Base-by-base conservation (phyloP, 352 stramenopile species). In the Elongisporangium undulatum region DNA sequence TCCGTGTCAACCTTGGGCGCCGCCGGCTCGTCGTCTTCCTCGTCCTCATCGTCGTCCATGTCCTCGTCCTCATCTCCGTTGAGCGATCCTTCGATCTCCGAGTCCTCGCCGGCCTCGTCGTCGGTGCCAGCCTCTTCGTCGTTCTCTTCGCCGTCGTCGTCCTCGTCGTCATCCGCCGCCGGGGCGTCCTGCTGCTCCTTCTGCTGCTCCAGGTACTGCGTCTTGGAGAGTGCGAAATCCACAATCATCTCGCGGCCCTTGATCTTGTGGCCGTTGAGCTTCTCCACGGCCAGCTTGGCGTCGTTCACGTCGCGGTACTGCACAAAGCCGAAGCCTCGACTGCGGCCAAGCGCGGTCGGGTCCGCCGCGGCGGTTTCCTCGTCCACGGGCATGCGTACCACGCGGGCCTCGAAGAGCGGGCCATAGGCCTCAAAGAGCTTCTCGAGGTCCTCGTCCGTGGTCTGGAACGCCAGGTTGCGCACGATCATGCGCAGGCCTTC, bases 231-330 rank as follows among this genome's bases (percentile, higher is more conserved):
- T 39, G 85, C 85, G 66, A 89, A 92, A 77, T 95, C 85, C 26
- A 95, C 85, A 62, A 93, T 82, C 73, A 95, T 92, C 63, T 92
- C 78, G 51, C 85, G 82, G 49, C 83, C 85, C 57, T 91, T 92
- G 26, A 95, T 66, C 55, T 93, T 93, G 24, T 66, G 65, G 58
- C 82, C 84, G 55, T 92, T 95, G 22, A 90, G 68, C 34, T 85
- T 80, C 20, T 86, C 80, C 39, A 92, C 80, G n/a, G 85, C 82
- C 19, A 59, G 38, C 38, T 75, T 76, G 23, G 83, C 82, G 51
- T 90, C 85, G 23, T 67, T 64, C 29, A 80, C 64, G 51, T 90
- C 85, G 6, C 74, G 81, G 58, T 81, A 94, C 60, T 94, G 85
- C 49, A 95, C 85, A 56, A 95, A 95, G 16, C 80, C 85, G 61